Evolutionary conservation across 352 stramenopile species (phyloP), one percentile per base, ranked within the genome.

Genomic region (Globisporangium rhizosaccharum): DNA sequence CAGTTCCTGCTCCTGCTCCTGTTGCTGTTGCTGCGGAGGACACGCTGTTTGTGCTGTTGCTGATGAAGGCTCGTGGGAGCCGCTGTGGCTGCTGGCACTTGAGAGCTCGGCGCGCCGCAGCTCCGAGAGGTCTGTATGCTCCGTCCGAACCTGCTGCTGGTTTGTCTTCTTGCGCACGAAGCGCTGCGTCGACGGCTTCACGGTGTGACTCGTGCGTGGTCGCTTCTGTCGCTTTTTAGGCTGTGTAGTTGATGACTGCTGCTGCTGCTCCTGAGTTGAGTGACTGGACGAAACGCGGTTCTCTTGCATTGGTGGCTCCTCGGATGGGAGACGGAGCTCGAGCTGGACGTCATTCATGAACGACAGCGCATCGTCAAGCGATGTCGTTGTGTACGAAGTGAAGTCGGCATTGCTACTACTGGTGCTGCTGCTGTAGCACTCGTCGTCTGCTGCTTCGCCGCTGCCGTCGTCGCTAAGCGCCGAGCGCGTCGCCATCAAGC

Each of bases 281-380:
- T 15, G 12, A 14, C 23, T 8, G 50, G 9, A 41, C 25, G 37
- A 15, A 5, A 18, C n/a, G n/a, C 45, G 45, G 45, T 28, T 50
- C 45, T 50, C 45, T 7, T 37, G 33, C 9, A 11, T 11, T 1
- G 33, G 33, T 11, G 33, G 9, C 7, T 37, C 33, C 33, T 37
- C 3, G 4, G n/a, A 33, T 20, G n/a, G 17, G 18, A 49, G 46
- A 36, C 46, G 46, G 28, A 51, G 46, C 46, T 28, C 45, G 25
- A 45, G 15, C 20, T 61, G 28, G 15, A 49, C 52, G 36, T 47
- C 48, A 46, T 26, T 47, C 45, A 61, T 51, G 46, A 61, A 61
- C 33, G 55, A 61, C 46, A 61, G 51, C 46, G 55, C 55, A 20
- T 61, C 55, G 55, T 61, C 55, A 15, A 61, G 55, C 46, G 55